Evolutionary conservation across 768 basidiomycete genomes (phyloP).

Genomic region (Tricholoma sp.): DNA sequence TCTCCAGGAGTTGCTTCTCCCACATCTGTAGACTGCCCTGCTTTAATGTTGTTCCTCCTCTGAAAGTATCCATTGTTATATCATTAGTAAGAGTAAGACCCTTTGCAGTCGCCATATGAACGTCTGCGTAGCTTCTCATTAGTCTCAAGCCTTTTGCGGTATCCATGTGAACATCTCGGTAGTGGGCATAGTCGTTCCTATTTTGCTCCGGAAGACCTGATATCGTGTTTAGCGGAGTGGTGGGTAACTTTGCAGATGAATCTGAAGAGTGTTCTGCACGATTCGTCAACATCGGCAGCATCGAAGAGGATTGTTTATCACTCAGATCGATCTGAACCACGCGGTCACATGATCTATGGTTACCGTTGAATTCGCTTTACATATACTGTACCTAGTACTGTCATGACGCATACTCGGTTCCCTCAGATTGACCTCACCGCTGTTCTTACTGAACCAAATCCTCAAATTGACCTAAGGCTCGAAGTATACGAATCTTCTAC

Average conservation of each 20-base stretch:
- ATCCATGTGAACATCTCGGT: slow-evolving; percentile 71
- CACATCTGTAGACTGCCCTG: slow-evolving; percentile 61
- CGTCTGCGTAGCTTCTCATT: slow-evolving; percentile 29
- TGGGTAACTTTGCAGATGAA: slow-evolving; percentile 1
- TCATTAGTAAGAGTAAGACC: slow-evolving; percentile 48
- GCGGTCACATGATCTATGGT: background rate
- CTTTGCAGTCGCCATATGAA: slow-evolving; percentile 77
- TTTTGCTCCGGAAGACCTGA: slow-evolving; percentile 24
- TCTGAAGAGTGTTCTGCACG: background rate
- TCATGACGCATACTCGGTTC: slow-evolving; percentile 25
- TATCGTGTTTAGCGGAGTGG: slow-evolving; percentile 22
- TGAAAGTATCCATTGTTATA: slow-evolving; percentile 66
- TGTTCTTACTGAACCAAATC: slow-evolving; percentile 48
- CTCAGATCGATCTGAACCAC: background rate
- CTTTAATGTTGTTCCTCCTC: slow-evolving; percentile 49
- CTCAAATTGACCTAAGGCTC: slow-evolving; percentile 60
- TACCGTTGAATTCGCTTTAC: no score
- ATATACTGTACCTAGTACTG: background rate
- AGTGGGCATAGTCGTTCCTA: slow-evolving; percentile 18
- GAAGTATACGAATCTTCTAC: slow-evolving; percentile 61
- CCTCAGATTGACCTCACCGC: slow-evolving; percentile 60
- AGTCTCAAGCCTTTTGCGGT: slow-evolving; percentile 59
- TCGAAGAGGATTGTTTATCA: background rate
- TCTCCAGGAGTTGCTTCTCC: slow-evolving; percentile 84
- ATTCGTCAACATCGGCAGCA: slow-evolving; percentile 5